These are phyloP conservation scores for Tanacetum coccineum DNA, from an alignment of 129 eudicot genomes.

Conservation along the genomic window DNA sequence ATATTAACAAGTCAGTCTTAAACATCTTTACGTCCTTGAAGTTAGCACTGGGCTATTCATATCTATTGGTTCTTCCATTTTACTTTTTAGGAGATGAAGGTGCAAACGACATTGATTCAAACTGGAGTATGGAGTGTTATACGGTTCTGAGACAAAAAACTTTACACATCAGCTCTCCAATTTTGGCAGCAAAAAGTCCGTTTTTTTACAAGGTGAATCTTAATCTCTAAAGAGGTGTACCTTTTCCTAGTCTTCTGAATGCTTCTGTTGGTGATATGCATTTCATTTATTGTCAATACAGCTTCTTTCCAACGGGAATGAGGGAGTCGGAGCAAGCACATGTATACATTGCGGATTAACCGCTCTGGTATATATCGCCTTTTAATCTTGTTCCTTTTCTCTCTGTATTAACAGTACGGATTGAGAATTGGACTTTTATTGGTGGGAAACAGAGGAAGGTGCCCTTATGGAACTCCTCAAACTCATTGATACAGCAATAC, in stretches of 20 bases:
- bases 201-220: constrained; percentile 77
- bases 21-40: constrained; percentile 9
- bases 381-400: constrained; percentile 3
- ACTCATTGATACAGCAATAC: constrained; percentile 79
- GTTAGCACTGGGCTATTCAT: constrained; percentile 6
- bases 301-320: constrained; percentile 92
- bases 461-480: constrained; percentile 81
- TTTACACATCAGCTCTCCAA: constrained; percentile 86
- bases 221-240: background rate
- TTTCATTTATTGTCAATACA: constrained; percentile 24
- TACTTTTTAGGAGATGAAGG: constrained; percentile 66
- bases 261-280: constrained; percentile 5
- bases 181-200: constrained; percentile 92
- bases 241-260: background rate
- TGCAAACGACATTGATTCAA: constrained; percentile 56
- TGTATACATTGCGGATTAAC: constrained; percentile 66
- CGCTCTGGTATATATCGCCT: constrained; percentile 50
- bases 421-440: background rate
- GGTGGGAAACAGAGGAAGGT: constrained; percentile 69
- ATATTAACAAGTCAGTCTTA: background rate
- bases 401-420: no score
- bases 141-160: constrained; percentile 60
- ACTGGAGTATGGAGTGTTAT: constrained; percentile 71
- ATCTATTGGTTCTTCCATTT: constrained; percentile 12
- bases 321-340: constrained; percentile 85